phyloP scores from a whole-genome alignment of 257 asterid species.

The Solanum chaucha region DNA sequence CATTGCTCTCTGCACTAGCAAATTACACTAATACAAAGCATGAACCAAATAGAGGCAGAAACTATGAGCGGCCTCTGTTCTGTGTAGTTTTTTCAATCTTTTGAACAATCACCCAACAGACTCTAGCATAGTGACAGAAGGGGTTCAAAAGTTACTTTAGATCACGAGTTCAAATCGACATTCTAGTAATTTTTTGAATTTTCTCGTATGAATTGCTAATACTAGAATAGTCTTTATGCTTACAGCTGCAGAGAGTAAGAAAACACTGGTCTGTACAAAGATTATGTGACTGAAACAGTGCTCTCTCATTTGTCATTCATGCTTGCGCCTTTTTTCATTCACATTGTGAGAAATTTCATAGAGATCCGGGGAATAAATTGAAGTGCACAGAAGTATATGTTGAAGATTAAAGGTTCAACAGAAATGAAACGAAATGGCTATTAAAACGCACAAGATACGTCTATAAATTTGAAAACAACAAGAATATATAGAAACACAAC shows the following conservation, averaged over 20 bases:
- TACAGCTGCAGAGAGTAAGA: not conserved
- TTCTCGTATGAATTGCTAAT: not conserved
- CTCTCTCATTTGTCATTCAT: not conserved
- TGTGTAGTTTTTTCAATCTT: too few species aligned
- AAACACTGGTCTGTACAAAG: not conserved
- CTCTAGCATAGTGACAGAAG: not conserved
- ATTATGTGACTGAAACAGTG: not conserved
- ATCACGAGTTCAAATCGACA: not conserved
- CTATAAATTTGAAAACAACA: too few species aligned
- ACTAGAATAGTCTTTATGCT: not conserved
- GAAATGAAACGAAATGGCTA: too few species aligned
- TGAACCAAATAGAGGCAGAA: too few species aligned
- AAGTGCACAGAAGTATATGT: not conserved
- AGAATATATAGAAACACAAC: too few species aligned
- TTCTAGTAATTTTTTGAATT: not conserved
- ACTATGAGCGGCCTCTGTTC: too few species aligned
- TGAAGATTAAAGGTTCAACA: too few species aligned
- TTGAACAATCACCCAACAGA: not conserved
- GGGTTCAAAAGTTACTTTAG: not conserved
- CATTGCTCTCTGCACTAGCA: too few species aligned
- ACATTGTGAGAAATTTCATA: conserved; percentile 7
- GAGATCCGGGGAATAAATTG: not conserved
- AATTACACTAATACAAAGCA: too few species aligned
- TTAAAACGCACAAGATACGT: too few species aligned
- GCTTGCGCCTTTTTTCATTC: not conserved